Base-by-base conservation (phyloP, 2,329 filamentous ascomycete genomes). In the Dothideomycetes sp. region DNA sequence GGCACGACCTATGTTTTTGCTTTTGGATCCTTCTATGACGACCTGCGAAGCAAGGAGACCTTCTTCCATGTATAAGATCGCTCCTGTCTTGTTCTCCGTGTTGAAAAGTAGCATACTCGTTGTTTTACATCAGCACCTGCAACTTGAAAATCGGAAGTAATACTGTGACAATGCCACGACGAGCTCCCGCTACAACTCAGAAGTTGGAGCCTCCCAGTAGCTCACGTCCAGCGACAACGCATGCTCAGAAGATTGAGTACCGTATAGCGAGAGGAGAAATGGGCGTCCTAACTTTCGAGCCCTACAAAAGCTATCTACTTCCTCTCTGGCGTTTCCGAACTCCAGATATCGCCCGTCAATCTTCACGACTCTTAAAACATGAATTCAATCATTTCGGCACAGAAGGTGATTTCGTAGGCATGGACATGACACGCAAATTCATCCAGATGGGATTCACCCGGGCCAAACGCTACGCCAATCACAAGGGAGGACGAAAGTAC, bases 381-480 rank as follows among this genome's bases (percentile, higher is more conserved):
- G 64, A 67, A 3, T 80, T 80, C 49, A 52, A 69, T 11, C 58
- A 61, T 8, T 80, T 76, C 50, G 61, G 71, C n/a, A 51, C 53
- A 1, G 50, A 62, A 5, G 60, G 59, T 3, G 76, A 80, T 53
- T 76, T 80, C 42, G 71, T 80, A 1, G 76, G 77, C 9, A 77
- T 77, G 63, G 76, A 80, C 43, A 80, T 80, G 75, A 59, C 67
- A 13, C 62, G 75, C 18, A 80, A 80, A 51, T 80, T 78, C 49
- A 64, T 80, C 5, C 74, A 80, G 54, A 80, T 80, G 76, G 67
- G 76, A 2, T 78, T 78, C 73, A 80, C 76, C 15, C 57, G 76
- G 12, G 69, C 74, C 2, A 74, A 70, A 49, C 56, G 74, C 44
- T 78, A 78, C 58, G 73, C 73, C 12, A 78, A 78, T 45, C 62